phyloP scores from a whole-genome alignment of 805 yeast genomes.

The Cyberlindnera mycetangii region DNA sequence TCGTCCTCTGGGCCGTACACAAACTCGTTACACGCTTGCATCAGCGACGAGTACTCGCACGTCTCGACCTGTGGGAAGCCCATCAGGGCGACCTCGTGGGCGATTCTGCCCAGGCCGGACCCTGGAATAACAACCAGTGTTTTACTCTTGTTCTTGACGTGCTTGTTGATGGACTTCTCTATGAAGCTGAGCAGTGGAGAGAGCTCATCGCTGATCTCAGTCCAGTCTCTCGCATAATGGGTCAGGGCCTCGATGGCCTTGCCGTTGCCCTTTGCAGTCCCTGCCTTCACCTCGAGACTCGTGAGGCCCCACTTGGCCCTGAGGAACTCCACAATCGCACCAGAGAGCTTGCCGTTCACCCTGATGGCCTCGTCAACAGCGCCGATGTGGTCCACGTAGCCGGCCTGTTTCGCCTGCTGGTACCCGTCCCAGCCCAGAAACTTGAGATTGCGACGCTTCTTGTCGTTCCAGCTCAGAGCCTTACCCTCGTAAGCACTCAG shows the following conservation, averaged over 20 bases:
- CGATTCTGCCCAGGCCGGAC: conserved; percentile 77
- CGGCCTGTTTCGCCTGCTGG: conserved; percentile 45
- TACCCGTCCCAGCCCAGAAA: conserved; percentile 57
- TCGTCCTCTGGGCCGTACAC: conserved; percentile 36
- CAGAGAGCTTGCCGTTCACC: conserved; percentile 46
- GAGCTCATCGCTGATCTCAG: conserved; percentile 47
- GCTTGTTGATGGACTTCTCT: conserved; percentile 35
- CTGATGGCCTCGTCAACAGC: conserved; percentile 45
- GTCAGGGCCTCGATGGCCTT: conserved; percentile 67
- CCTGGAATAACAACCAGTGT: conserved; percentile 78
- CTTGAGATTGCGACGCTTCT: conserved; percentile 41
- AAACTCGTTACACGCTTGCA: conserved; percentile 68
- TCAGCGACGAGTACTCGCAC: conserved; percentile 71
- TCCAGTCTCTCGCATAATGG: conserved; percentile 82
- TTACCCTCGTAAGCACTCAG: conserved; percentile 41
- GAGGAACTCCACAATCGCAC: conserved; percentile 40
- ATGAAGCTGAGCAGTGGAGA: conserved; percentile 55
- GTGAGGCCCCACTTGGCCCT: conserved; percentile 36
- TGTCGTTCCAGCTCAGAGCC: conserved; percentile 42
- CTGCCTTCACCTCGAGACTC: conserved; percentile 41
- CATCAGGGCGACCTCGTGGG: conserved; percentile 54
- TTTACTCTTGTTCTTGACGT: conserved; percentile 30
- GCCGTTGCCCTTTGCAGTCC: conserved; percentile 28
- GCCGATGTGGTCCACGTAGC: conserved; percentile 52
- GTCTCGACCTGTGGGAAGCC: conserved; percentile 56